Conservation (phyloP, 2,329 filamentous ascomycete genomes). For the Didymella glomerata region DNA sequence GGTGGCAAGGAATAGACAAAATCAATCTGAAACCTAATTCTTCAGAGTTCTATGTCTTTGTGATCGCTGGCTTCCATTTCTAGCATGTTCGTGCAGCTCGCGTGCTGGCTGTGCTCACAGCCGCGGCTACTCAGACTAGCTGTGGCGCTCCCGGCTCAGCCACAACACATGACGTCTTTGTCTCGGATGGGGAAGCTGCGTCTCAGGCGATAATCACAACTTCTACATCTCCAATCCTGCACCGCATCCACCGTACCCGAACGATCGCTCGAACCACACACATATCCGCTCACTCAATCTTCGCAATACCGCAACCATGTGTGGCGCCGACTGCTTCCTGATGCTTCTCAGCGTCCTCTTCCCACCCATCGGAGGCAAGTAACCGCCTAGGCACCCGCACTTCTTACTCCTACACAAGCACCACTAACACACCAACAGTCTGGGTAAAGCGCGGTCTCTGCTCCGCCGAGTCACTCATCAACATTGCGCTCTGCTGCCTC, state of each 20-base stretch:
- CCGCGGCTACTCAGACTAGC: background rate
- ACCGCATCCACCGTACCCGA: slow-evolving; percentile 2
- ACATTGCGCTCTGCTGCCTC: slow-evolving; percentile 80
- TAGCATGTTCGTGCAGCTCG: background rate
- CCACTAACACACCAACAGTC: slow-evolving; percentile 62
- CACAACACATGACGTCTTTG: slow-evolving; percentile 23
- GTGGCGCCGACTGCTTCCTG: slow-evolving; percentile 67
- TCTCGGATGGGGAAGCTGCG: background rate
- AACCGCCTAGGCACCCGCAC: slow-evolving; percentile 29
- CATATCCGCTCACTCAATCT: background rate
- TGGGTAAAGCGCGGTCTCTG: slow-evolving; percentile 98
- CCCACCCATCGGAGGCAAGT: slow-evolving; percentile 65
- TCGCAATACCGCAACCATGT: slow-evolving; percentile 56
- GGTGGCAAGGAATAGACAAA: slow-evolving; percentile 55
- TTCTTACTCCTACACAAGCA: background rate
- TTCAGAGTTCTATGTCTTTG: background rate
- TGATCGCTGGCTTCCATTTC: slow-evolving; percentile 1
- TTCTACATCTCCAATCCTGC: slow-evolving; percentile 7
- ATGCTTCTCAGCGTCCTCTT: slow-evolving; percentile 69
- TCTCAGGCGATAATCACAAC: slow-evolving; percentile 16
- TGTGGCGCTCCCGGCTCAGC: slow-evolving; percentile 8
- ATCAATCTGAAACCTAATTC: background rate
- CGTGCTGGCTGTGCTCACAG: background rate
- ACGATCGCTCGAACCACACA: slow-evolving; percentile 1
- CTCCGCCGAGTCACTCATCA: slow-evolving; percentile 90